Percentiles rank a stretch among this genome's conserved stretches.
Conservation (phyloP, 2,329 filamentous ascomycete genomes). For the Onygena corvina region DNA sequence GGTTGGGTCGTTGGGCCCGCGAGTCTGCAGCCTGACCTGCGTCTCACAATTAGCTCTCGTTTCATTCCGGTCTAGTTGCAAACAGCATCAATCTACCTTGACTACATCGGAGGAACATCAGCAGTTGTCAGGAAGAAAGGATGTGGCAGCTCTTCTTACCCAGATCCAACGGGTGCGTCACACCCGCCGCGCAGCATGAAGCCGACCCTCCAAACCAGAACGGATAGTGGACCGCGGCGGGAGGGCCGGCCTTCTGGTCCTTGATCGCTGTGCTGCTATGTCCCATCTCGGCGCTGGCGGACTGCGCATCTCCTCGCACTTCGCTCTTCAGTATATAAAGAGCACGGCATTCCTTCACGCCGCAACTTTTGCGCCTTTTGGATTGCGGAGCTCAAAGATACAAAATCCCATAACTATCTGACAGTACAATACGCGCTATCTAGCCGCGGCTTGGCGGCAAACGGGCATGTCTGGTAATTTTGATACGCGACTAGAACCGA, state of each 20-base stretch:
- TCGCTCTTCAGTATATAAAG: not conserved
- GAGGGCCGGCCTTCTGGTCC: not conserved
- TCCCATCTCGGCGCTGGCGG: slow-evolving; percentile 10
- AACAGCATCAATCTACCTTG: slow-evolving; percentile 44
- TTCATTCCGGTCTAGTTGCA: no score
- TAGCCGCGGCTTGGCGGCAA: not conserved
- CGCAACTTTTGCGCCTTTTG: not conserved
- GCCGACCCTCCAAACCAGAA: slow-evolving; percentile 97
- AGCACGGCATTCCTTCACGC: not conserved
- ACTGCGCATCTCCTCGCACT: slow-evolving; percentile 8
- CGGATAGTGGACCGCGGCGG: slow-evolving; percentile 48
- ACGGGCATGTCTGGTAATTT: not conserved
- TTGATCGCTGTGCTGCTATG: slow-evolving; percentile 10
- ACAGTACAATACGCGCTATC: not conserved
- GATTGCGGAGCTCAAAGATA: not conserved
- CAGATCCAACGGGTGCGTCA: slow-evolving; percentile 88
- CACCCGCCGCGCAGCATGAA: slow-evolving; percentile 77
- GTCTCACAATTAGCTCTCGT: slow-evolving; percentile 4
- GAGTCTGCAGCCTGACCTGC: slow-evolving; percentile 78
- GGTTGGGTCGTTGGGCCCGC: slow-evolving; percentile 59
- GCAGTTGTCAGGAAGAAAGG: not conserved
- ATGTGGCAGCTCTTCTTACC: slow-evolving; percentile 43
- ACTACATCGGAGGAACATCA: slow-evolving; percentile 31
- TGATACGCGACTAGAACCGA: not conserved
- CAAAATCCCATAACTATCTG: not conserved